A percentile compares a stretch with the other conserved stretches of the same genome.
Conservation (phyloP, 148 eudicot genomes). For the Euryodendron excelsum region DNA sequence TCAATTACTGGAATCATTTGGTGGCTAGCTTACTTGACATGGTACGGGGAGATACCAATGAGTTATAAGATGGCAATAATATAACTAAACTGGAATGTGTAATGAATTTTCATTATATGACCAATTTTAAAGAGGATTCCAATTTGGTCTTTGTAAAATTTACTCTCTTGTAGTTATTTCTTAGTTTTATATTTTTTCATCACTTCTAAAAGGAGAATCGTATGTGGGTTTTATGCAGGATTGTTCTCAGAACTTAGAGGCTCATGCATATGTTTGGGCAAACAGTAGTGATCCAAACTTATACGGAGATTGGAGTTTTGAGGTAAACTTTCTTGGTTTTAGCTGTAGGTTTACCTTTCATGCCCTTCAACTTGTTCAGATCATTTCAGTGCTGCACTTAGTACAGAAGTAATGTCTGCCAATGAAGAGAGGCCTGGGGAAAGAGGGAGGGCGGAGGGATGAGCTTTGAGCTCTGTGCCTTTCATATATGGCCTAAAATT, state of each 20-base stretch:
- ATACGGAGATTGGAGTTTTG: constrained; percentile 84
- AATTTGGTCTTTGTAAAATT: background rate
- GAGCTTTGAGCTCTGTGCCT: too few species aligned
- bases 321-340: constrained; percentile 38
- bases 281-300: constrained; percentile 62
- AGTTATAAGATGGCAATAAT: background rate
- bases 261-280: constrained; percentile 70
- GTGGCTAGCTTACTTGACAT: background rate
- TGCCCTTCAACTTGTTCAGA: background rate
- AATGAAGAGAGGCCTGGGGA: too few species aligned
- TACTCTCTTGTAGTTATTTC: background rate
- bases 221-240: constrained; percentile 44
- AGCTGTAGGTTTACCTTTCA: background rate
- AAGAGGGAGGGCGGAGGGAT: too few species aligned
- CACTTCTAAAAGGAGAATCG: background rate
- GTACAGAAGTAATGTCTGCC: too few species aligned
- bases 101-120: background rate
- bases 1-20: background rate
- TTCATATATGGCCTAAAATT: too few species aligned
- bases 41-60: background rate
- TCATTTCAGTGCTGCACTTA: too few species aligned
- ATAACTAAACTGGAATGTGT: background rate
- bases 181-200: background rate
- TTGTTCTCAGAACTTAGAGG: constrained; percentile 47
- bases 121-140: background rate